A percentile compares a stretch with the other conserved stretches of the same genome.
Evolutionary conservation across 805 yeast species (phyloP).

Genomic region (Suhomyces kilbournensis): DNA sequence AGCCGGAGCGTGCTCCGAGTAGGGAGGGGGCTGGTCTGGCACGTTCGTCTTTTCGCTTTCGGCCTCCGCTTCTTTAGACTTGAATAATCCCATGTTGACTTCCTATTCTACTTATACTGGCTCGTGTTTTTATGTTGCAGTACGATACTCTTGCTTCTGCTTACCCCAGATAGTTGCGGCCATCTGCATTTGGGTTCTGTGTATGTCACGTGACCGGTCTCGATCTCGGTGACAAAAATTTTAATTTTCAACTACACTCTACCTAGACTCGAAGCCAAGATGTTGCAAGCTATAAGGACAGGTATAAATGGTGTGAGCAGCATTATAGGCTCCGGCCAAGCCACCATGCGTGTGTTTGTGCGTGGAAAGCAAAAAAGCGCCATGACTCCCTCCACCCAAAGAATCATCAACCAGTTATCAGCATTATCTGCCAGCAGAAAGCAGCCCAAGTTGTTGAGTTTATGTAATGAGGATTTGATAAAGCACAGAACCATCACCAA

Average conservation of each 20-base stretch:
- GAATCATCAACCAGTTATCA: conserved; percentile 58
- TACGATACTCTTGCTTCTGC: background rate
- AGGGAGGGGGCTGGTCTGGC: conserved; percentile 5
- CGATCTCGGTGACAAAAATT: background rate
- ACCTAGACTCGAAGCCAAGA: background rate
- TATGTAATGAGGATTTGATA: conserved; percentile 75
- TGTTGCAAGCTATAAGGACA: background rate
- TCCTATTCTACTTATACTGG: background rate
- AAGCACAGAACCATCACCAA: conserved; percentile 78
- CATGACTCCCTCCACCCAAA: conserved; percentile 36
- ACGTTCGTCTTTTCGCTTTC: background rate
- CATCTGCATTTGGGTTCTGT: background rate
- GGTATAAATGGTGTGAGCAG: background rate
- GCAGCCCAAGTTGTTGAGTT: conserved; percentile 76
- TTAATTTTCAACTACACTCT: background rate
- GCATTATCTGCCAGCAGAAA: conserved; percentile 85
- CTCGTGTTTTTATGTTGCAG: background rate
- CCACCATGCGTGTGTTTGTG: conserved; percentile 16
- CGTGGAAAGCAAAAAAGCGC: conserved; percentile 32
- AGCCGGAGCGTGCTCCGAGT: background rate
- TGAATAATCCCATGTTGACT: background rate
- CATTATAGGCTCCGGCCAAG: background rate
- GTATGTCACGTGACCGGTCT: background rate
- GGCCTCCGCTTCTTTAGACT: background rate
- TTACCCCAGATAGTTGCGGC: background rate